Conservation (phyloP, 179 eudicot species). For the Spergularia azorica region DNA sequence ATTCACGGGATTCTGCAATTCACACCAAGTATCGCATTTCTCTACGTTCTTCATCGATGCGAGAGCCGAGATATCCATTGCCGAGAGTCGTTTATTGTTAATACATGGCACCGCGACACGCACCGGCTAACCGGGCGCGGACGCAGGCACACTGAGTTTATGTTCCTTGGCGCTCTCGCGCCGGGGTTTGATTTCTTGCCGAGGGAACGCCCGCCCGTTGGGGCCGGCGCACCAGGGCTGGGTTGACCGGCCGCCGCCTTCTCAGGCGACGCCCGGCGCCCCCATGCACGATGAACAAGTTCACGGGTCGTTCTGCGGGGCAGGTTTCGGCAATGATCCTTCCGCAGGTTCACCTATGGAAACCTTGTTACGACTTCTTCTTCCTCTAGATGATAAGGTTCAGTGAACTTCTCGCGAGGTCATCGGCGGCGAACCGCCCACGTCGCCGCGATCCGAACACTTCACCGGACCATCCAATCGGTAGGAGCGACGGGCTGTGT, state of each 20-base stretch:
- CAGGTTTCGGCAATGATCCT: slow-evolving; percentile 13
- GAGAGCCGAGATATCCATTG: slow-evolving; percentile 71
- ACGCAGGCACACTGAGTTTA: neutral
- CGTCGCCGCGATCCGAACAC: slow-evolving; percentile 43
- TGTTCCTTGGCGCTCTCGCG: neutral
- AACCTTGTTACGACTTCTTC: slow-evolving; percentile 21
- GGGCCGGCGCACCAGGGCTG: too few species aligned
- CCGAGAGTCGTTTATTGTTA: slow-evolving; percentile 45
- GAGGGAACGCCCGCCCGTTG: neutral
- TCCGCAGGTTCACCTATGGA: slow-evolving; percentile 8
- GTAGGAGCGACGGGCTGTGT: slow-evolving; percentile 51
- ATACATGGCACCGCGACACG: neutral
- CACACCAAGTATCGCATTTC: slow-evolving; percentile 63
- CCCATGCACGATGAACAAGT: neutral
- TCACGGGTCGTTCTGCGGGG: neutral
- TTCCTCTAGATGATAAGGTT: slow-evolving; percentile 22
- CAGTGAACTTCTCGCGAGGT: slow-evolving; percentile 26
- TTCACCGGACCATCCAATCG: slow-evolving; percentile 66
- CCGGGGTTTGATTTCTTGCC: neutral
- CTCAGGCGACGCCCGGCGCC: too few species aligned
- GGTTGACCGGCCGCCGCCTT: too few species aligned
- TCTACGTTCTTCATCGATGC: slow-evolving; percentile 63
- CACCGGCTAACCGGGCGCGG: neutral
- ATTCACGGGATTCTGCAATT: slow-evolving; percentile 63
- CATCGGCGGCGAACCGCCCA: slow-evolving; percentile 25